Base-by-base conservation (phyloP, 106 monocot genomes). In the Acorus calamus region DNA sequence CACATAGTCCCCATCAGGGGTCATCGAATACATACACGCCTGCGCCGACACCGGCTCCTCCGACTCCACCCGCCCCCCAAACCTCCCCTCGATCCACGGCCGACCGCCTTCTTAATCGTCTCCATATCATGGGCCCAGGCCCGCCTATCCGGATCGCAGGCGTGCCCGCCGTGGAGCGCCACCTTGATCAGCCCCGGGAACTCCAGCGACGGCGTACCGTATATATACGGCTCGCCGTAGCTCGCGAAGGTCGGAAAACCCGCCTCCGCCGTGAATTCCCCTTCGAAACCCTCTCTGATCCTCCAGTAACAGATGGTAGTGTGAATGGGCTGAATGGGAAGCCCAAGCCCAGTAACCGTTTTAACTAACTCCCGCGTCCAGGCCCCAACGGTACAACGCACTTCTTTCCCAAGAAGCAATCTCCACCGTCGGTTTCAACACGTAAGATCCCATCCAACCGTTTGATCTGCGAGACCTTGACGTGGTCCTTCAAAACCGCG, bases 21-120 rank as follows among this genome's bases (percentile, higher is more conserved):
- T 96, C 87, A 91, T 87, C 52, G 94, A 90, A 62, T 85, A 90
- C 94, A 96, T 87, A 57, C 94, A 96, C 9, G 79, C 54, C 72
- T 96, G 94, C 49, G 51, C 63, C 60, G 76, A 63, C 50, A 85
- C 82, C 57, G 94, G 87, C 57, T 53, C 63, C 4, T 59, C 74
- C 4, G 65, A 41, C 65, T 87, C 90, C 6, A 93, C 75, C 49
- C 45, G 46, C 0, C 61, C 72, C 45, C 78, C 74, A 73, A 93
- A 55, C 45, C 83, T 55, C 55, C 10, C 6, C 49, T 76, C 70
- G 59, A 93, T 83, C 86, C 89, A 93, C 14, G 62, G 4, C 43
- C 49, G 7, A 82, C 78, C 3, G 59, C 14, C 47, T 56, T 71
- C 45, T 66, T 62, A 69, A 72, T 44, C 12, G 3, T 9, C 3